phyloP scores from a whole-genome alignment of 805 yeast species.

The Yamadazyma kitorensis region DNA sequence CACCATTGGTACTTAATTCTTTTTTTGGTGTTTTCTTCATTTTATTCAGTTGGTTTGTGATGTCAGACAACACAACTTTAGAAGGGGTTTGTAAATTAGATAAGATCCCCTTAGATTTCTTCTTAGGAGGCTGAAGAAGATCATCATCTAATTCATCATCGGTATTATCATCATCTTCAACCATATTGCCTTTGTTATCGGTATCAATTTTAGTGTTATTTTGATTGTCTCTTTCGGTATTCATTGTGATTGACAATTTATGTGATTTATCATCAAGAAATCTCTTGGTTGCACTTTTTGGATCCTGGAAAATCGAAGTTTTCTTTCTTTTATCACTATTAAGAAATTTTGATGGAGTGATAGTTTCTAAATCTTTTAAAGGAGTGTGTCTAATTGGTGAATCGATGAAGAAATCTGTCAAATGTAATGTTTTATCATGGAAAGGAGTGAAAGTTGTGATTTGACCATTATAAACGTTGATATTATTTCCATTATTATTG shows the following conservation, averaged over 20 bases:
- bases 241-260: slow-evolving; percentile 22
- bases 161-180: slow-evolving; percentile 18
- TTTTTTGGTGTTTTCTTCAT: slow-evolving; percentile 7
- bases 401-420: slow-evolving; percentile 43
- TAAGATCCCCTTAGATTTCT: slow-evolving; percentile 5
- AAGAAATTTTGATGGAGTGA: slow-evolving; percentile 40
- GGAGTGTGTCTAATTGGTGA: slow-evolving; percentile 40
- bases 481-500: not conserved
- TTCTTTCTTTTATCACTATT: slow-evolving; percentile 18
- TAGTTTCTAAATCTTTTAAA: slow-evolving; percentile 32
- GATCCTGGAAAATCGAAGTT: slow-evolving; percentile 22
- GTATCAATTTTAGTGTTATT: slow-evolving; percentile 17
- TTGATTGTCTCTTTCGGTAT: slow-evolving; percentile 14
- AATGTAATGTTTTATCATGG: slow-evolving; percentile 39
- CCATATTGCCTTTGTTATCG: slow-evolving; percentile 4
- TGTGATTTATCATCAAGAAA: slow-evolving; percentile 37
- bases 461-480: not conserved
- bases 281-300: slow-evolving; percentile 30
- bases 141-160: slow-evolving; percentile 9
- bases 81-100: slow-evolving; percentile 32
- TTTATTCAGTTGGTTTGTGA: slow-evolving; percentile 17
- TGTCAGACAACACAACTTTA: slow-evolving; percentile 24
- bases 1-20: slow-evolving; percentile 4
- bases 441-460: slow-evolving; percentile 32
- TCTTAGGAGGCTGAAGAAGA: slow-evolving; percentile 4